Evolutionary conservation across 495 filamentous ascomycete species (phyloP).

Genomic region (Penicillium mononematosum): DNA sequence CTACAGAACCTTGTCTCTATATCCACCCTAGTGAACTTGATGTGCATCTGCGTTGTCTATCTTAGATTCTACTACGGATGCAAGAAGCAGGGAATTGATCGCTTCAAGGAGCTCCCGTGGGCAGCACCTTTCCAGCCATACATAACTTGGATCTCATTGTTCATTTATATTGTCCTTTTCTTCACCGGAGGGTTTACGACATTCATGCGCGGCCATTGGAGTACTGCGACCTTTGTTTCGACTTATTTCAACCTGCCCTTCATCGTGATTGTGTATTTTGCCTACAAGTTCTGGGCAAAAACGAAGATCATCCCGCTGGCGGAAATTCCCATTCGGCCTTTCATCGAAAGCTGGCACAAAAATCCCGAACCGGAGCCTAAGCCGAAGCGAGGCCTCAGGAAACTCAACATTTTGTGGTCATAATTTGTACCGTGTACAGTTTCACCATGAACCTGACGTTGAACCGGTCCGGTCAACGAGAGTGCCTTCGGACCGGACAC

Average conservation of each 20-base stretch:
- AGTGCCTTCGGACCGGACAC: not conserved
- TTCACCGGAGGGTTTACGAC: conserved; percentile 31
- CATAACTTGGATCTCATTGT: conserved; percentile 46
- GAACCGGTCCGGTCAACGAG: not conserved
- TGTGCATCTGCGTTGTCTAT: conserved; percentile 51
- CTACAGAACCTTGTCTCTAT: conserved; percentile 54
- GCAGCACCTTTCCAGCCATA: conserved; percentile 51
- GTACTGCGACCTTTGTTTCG: conserved; percentile 30
- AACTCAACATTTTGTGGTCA: conserved; percentile 29
- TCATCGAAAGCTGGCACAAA: conserved; percentile 23
- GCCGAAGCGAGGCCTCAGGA: conserved; percentile 16
- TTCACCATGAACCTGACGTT: not conserved
- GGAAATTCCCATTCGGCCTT: conserved; percentile 41
- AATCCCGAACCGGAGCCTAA: conserved; percentile 26
- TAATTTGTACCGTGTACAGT: not conserved
- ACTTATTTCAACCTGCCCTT: conserved; percentile 52
- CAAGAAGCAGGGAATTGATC: conserved; percentile 46
- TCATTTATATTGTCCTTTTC: conserved; percentile 47
- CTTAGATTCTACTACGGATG: conserved; percentile 55
- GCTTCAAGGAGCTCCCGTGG: conserved; percentile 48
- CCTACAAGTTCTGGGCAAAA: conserved; percentile 55
- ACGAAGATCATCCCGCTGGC: conserved; percentile 53
- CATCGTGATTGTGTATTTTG: conserved; percentile 50
- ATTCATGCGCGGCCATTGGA: conserved; percentile 53
- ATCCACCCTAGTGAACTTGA: conserved; percentile 56